Conservation (phyloP, 2,329 filamentous ascomycete genomes). For the Seiridium unicorne region DNA sequence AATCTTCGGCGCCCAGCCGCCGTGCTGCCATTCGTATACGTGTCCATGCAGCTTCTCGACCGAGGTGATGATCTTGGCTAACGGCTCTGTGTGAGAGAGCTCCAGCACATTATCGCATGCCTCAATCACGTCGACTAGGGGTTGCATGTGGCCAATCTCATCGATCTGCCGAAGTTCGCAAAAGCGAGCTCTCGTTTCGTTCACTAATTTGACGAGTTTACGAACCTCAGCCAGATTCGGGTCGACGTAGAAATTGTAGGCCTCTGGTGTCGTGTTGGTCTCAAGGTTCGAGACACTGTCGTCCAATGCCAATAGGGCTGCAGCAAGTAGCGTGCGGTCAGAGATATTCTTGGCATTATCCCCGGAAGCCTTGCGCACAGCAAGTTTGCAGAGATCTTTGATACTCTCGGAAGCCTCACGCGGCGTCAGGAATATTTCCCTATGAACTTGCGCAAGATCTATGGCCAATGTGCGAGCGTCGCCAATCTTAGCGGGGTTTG, state of each 20-base stretch:
- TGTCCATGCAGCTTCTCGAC: conserved; percentile 83
- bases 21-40: conserved; percentile 90
- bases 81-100: conserved; percentile 75
- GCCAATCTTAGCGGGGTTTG: conserved; percentile 30
- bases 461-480: conserved; percentile 55
- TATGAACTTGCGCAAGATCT: conserved; percentile 60
- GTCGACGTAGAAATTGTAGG: conserved; percentile 89
- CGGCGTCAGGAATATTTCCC: conserved; percentile 46
- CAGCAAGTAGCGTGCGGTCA: conserved; percentile 61
- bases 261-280: conserved; percentile 31
- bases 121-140: conserved; percentile 71
- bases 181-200: conserved; percentile 71
- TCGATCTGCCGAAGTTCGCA: conserved; percentile 64
- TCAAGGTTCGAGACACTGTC: conserved; percentile 54
- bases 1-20: conserved; percentile 78
- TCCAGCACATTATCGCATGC: conserved; percentile 74
- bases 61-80: conserved; percentile 82
- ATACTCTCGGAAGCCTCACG: conserved; percentile 40
- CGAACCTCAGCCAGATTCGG: conserved; percentile 74
- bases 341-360: conserved; percentile 31
- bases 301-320: conserved; percentile 63
- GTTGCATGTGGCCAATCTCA: conserved; percentile 72
- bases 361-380: conserved; percentile 37
- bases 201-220: conserved; percentile 67
- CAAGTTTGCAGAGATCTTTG: conserved; percentile 39